These are phyloP conservation scores for Daldinia sp. DNA, from an alignment of 2,329 filamentous ascomycete genomes.

Conservation along the genomic window DNA sequence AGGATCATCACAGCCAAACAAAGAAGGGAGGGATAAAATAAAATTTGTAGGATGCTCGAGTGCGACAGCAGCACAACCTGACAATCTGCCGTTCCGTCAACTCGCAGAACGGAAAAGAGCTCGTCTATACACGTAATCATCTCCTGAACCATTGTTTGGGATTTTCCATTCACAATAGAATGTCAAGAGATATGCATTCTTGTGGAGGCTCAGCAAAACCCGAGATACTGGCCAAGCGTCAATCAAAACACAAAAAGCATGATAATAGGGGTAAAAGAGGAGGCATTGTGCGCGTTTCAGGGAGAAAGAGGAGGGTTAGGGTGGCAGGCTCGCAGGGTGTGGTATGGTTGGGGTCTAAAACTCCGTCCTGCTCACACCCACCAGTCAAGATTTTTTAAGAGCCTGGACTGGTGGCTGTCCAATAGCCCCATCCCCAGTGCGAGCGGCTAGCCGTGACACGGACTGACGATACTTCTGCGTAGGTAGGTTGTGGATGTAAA, in stretches of 20 bases:
- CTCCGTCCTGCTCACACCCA: slow-evolving; percentile 43
- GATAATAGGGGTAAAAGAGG: slow-evolving; percentile 41
- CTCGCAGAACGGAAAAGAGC: slow-evolving; percentile 5
- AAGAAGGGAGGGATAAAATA: slow-evolving; percentile 28
- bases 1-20: slow-evolving; percentile 47
- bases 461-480: slow-evolving; percentile 40
- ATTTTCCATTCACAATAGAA: slow-evolving; percentile 27
- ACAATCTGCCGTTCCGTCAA: slow-evolving; percentile 29
- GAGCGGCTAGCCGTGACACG: slow-evolving; percentile 30
- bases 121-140: slow-evolving; percentile 33
- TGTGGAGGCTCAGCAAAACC: slow-evolving; percentile 20
- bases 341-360: slow-evolving; percentile 49
- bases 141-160: slow-evolving; percentile 29
- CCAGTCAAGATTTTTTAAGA: slow-evolving; percentile 36
- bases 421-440: slow-evolving; percentile 44
- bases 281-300: slow-evolving; percentile 49
- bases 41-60: slow-evolving; percentile 33
- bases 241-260: slow-evolving; percentile 42
- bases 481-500: slow-evolving; percentile 38
- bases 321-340: slow-evolving; percentile 38
- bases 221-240: slow-evolving; percentile 29
- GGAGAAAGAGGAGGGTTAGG: slow-evolving; percentile 45
- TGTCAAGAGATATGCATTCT: slow-evolving; percentile 12
- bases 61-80: slow-evolving; percentile 38
- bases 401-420: slow-evolving; percentile 37